Percentiles rank a stretch among this genome's conserved stretches.
Conservation (phyloP, 306 rosid genomes). For the Trichosanthes truncata region DNA sequence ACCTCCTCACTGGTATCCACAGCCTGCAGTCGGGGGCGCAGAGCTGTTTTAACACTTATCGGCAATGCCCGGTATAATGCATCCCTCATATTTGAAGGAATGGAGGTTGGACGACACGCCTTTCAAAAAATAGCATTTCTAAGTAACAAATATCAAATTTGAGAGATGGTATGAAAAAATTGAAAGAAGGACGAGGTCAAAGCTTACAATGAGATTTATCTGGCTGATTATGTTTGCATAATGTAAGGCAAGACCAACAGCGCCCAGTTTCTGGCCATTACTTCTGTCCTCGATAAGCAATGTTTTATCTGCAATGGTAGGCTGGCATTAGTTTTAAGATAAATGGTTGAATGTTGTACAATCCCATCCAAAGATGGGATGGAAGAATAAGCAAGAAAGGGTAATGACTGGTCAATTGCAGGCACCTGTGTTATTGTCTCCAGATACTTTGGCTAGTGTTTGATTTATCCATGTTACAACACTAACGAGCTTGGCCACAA, state of each 20-base stretch:
- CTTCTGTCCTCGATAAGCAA: constrained; percentile 13
- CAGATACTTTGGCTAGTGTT: constrained; percentile 55
- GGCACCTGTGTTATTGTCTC: constrained; percentile 41
- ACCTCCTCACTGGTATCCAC: constrained; percentile 55
- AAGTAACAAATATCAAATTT: background rate
- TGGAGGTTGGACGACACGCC: constrained; percentile 75
- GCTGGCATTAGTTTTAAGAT: background rate
- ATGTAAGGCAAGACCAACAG: constrained; percentile 88
- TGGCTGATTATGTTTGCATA: constrained; percentile 80
- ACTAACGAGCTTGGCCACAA: constrained; percentile 77
- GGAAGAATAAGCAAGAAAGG: background rate
- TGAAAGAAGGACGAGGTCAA: background rate
- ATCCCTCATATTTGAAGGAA: constrained; percentile 76
- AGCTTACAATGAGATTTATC: constrained; percentile 70
- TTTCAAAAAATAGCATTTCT: constrained; percentile 10
- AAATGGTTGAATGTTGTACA: background rate
- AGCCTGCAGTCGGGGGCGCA: constrained; percentile 53
- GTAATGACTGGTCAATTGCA: background rate
- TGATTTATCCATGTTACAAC: constrained; percentile 52
- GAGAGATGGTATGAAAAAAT: background rate
- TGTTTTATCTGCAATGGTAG: constrained; percentile 29
- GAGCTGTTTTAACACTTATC: constrained; percentile 46
- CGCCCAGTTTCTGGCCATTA: constrained; percentile 58
- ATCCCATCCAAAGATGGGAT: background rate
- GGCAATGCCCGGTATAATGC: constrained; percentile 77